Evolutionary conservation across 169 alveolate species (phyloP), one percentile per base, ranked within the genome.

Genomic region (Plasmodium falciparum): DNA sequence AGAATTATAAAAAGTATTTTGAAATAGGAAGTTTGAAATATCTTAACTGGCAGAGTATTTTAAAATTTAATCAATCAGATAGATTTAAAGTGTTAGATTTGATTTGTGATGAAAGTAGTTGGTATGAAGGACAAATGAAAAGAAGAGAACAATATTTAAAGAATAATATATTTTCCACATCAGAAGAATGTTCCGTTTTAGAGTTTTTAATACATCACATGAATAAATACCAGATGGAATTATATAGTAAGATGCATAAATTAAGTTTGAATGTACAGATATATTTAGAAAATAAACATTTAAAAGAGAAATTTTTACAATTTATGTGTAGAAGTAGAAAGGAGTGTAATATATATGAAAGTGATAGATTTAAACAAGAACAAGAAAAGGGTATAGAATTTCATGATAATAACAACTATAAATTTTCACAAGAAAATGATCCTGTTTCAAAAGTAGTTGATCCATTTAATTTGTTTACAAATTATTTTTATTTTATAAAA

Each of bases 161-260:
- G 26, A 66, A 22, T 12, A 65, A 54, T 4, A 78, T 63, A 1
- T 13, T 17, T 3, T 45, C 80, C 5, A 6, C 72, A 0, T 50
- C 70, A 7, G 78, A 65, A 78, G 89, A 78, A 24, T 78, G 89
- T 66, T 47, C 54, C 33, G 22, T 65, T 8, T 52, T 78, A 58
- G 89, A 78, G 47, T 78, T 78, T 70, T 69, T 78, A 24, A 17
- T 78, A 13, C 76, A 78, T 66, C 70, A 78, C 17, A 12, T 65
- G 17, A 78, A 78, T 66, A 65, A 22, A 66, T 78, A 78, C 33
- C 89, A 78, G 22, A 63, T 78, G 75, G 89, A 66, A 22, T 59
- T 78, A 65, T 78, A 49, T 45, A 49, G 22, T 20, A 65, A 63
- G 7, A 78, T 71, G n/a, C 3, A 59, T 17, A 65, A 65, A 13